phyloP scores from a whole-genome alignment of 2,329 filamentous ascomycete genomes.

The Whalleya microplaca region DNA sequence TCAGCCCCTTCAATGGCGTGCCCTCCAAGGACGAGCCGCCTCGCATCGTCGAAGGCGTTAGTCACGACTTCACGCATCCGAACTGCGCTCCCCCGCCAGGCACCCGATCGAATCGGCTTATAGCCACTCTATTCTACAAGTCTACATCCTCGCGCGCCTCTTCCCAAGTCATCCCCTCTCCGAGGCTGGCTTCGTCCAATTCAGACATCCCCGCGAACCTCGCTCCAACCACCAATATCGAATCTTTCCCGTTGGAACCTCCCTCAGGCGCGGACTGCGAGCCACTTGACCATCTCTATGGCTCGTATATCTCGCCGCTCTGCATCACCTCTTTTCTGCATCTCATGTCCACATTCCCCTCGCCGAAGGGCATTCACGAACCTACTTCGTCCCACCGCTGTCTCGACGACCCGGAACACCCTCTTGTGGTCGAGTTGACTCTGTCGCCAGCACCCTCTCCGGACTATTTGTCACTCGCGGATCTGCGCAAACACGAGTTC shows the following conservation, averaged over 20 bases:
- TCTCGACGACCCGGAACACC: slow-evolving; percentile 62
- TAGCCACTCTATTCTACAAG: slow-evolving; percentile 69
- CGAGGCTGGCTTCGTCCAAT: slow-evolving; percentile 42
- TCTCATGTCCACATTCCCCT: slow-evolving; percentile 65
- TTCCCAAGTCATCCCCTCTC: slow-evolving; percentile 41
- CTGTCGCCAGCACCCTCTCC: slow-evolving; percentile 63
- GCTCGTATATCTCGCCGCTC: slow-evolving; percentile 66
- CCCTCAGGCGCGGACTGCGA: slow-evolving; percentile 57
- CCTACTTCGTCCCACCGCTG: slow-evolving; percentile 66
- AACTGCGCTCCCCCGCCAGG: slow-evolving; percentile 62
- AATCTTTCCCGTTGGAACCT: slow-evolving; percentile 64
- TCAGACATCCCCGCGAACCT: slow-evolving; percentile 56
- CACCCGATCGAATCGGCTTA: slow-evolving; percentile 52
- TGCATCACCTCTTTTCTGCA: slow-evolving; percentile 69
- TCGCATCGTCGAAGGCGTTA: slow-evolving; percentile 64
- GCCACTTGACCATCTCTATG: slow-evolving; percentile 67
- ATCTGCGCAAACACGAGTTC: slow-evolving; percentile 78
- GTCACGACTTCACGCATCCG: slow-evolving; percentile 64
- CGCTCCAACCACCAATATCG: slow-evolving; percentile 60
- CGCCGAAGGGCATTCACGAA: slow-evolving; percentile 54
- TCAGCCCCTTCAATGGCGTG: slow-evolving; percentile 61
- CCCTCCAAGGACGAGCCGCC: slow-evolving; percentile 63
- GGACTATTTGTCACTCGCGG: slow-evolving; percentile 67
- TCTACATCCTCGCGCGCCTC: slow-evolving; percentile 36
- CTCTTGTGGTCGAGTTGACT: slow-evolving; percentile 68